Conservation (phyloP, 179 eudicot species). For the Spinacia oleracea region DNA sequence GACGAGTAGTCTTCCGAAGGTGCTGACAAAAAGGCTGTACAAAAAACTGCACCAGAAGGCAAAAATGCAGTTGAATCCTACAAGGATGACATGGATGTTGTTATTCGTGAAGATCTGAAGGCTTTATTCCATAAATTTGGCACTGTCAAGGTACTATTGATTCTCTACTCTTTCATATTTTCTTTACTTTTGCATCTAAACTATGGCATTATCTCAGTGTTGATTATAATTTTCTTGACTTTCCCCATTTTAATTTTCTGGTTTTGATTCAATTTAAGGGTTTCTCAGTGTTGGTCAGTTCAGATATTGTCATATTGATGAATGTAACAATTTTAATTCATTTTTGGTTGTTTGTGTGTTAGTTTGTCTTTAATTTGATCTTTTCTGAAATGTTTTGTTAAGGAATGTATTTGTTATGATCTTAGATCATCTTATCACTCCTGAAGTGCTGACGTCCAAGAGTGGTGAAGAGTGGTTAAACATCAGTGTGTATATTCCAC, state of each 20-base stretch:
- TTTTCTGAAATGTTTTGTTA: conserved; percentile 11
- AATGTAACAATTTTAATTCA: not conserved
- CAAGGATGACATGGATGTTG: conserved; percentile 62
- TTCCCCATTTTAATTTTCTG: no score
- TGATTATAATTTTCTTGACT: no score
- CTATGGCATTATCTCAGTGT: not conserved
- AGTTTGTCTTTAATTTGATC: conserved; percentile 2
- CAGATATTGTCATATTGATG: not conserved
- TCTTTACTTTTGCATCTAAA: not conserved
- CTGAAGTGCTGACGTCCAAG: conserved; percentile 10
- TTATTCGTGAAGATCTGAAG: conserved; percentile 86
- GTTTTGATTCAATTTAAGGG: not conserved
- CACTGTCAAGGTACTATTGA: conserved; percentile 63
- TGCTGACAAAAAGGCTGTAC: conserved; percentile 34
- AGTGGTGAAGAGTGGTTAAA: not conserved
- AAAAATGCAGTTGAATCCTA: conserved; percentile 30
- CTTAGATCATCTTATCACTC: conserved; percentile 5
- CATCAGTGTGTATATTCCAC: no score
- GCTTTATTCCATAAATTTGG: conserved; percentile 71
- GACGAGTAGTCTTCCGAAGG: conserved; percentile 42
- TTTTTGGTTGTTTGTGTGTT: not conserved
- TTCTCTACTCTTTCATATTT: not conserved
- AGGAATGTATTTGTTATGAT: conserved; percentile 9
- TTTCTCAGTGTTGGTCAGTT: not conserved
- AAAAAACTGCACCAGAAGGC: no score